Percentiles rank a stretch among this genome's conserved stretches.
phyloP scores from a whole-genome alignment of 495 filamentous ascomycete genomes.

The Aspergillus cristatus region DNA sequence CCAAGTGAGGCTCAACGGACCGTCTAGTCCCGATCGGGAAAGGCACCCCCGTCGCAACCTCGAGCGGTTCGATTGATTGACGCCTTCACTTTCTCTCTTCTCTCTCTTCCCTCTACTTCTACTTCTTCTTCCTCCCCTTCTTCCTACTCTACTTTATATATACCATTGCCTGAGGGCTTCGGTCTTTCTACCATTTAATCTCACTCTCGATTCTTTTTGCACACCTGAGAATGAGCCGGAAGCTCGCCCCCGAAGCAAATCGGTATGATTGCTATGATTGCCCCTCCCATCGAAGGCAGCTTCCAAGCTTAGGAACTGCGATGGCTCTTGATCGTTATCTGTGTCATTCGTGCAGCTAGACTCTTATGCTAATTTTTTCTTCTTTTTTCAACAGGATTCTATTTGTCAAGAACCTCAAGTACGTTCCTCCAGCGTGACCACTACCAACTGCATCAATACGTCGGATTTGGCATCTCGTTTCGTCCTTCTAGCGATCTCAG shows the following conservation, averaged over 20 bases:
- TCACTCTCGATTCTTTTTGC: no score
- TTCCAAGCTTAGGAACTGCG: constrained; percentile 1
- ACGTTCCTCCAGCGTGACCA: constrained; percentile 23
- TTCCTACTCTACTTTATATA: constrained; percentile 6
- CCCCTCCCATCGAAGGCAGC: constrained; percentile 19
- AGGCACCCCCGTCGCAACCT: constrained; percentile 14
- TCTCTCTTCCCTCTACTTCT: constrained; percentile 6
- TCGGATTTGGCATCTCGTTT: constrained; percentile 3
- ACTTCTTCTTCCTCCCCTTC: constrained; percentile 6
- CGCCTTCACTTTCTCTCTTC: constrained; percentile 5
- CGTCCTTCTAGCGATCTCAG: constrained; percentile 1
- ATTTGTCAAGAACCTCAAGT: constrained; percentile 97
- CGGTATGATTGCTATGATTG: constrained; percentile 49
- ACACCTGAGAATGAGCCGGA: constrained; percentile 46
- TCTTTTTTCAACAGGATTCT: no score
- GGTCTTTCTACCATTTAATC: no score
- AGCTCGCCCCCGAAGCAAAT: constrained; percentile 95
- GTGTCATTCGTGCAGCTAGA: neutral
- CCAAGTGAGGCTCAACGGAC: constrained; percentile 13
- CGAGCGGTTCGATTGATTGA: constrained; percentile 14
- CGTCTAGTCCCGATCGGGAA: constrained; percentile 25
- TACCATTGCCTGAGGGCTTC: constrained; percentile 1
- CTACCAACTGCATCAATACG: constrained; percentile 9
- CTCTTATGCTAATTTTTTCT: constrained; percentile 3
- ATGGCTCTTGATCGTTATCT: neutral